Base-by-base conservation (phyloP, 2,329 filamentous ascomycete genomes). In the Neoscytalidium dimidiatum region DNA sequence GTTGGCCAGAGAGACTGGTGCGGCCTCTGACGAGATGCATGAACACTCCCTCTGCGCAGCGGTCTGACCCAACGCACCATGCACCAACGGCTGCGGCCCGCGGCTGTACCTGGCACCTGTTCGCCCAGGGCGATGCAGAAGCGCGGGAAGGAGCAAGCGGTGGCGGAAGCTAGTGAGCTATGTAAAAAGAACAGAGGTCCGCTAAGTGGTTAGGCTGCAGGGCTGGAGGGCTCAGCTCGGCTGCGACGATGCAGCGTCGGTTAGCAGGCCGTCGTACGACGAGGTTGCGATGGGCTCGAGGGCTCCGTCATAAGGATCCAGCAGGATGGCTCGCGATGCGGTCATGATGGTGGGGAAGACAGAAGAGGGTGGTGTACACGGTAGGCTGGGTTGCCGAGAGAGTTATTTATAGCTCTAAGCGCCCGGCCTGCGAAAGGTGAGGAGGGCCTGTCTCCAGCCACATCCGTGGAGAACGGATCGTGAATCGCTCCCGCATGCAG, bases 401-500 rank as follows among this genome's bases (percentile, higher is more conserved):
- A 43, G 29, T 23, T 38, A 49, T 35, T 33, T 46, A 31, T 26
- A 49, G 19, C 56, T 44, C 26, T 49, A 62, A 49, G 58, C 58
- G 44, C 44, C 58, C 14, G 41, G 26, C 35, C 19, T 33, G 28
- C 17, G 21, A 21, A 13, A 21, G n/a, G 19, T 29, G 44, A 49
- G 43, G 44, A n/a, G n/a, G n/a, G n/a, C n/a, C n/a, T n/a, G 43
- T 49, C 43, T 62, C 46, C 58, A 62, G 58, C 58, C 58, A 62
- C 58, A 62, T 49, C 58, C 58, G 58, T 26, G 58, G 58, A 62
- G 58, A 28, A 62, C 58, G 58, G 58, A 51, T 62, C 46, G 43
- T 62, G 58, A 41, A 62, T 62, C 58, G 58, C 46, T 51, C 58
- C 58, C 58, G 56, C 56, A 46, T 46, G 56, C 56, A 60, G 56